These are phyloP conservation scores for Aspergillus chevalieri DNA, from an alignment of 2,329 filamentous ascomycete genomes.

Conservation along the genomic window DNA sequence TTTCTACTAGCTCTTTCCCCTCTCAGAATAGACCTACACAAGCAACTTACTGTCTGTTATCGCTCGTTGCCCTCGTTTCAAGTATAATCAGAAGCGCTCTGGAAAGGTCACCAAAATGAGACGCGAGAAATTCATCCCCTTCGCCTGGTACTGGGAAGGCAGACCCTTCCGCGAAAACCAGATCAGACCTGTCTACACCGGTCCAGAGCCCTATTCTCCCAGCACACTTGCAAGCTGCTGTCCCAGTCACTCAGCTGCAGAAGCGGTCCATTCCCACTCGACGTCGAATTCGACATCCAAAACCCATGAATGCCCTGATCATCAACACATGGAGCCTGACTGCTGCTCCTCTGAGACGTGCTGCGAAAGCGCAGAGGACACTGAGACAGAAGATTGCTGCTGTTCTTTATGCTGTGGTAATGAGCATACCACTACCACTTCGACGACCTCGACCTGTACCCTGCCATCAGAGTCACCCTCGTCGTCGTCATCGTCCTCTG, in stretches of 20 bases:
- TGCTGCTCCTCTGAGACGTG: neutral
- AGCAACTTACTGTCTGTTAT: neutral
- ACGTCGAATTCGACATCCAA: too few relatives aligned
- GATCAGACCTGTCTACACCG: neutral
- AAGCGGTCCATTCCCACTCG: neutral
- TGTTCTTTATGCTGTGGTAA: neutral
- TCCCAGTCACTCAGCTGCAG: neutral
- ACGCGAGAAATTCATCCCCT: slow-evolving; percentile 11
- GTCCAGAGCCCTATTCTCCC: slow-evolving; percentile 1
- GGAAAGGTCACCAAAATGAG: slow-evolving; percentile 1
- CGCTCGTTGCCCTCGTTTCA: neutral
- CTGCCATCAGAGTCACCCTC: too few relatives aligned
- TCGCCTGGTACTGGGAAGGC: slow-evolving; percentile 19
- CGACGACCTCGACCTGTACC: too few relatives aligned
- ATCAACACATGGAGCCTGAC: neutral
- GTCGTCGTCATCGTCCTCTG: neutral
- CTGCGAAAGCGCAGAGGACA: neutral
- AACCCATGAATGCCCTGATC: too few relatives aligned
- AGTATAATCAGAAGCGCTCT: neutral
- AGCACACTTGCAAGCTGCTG: neutral
- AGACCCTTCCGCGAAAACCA: slow-evolving; percentile 11
- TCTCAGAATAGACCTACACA: neutral
- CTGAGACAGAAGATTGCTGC: neutral
- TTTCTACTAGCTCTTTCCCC: neutral
- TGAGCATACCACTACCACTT: too few relatives aligned